Evolutionary conservation across 805 yeast genomes (phyloP), one percentile per base, ranked within the genome.

Genomic region (Lachancea sp.): DNA sequence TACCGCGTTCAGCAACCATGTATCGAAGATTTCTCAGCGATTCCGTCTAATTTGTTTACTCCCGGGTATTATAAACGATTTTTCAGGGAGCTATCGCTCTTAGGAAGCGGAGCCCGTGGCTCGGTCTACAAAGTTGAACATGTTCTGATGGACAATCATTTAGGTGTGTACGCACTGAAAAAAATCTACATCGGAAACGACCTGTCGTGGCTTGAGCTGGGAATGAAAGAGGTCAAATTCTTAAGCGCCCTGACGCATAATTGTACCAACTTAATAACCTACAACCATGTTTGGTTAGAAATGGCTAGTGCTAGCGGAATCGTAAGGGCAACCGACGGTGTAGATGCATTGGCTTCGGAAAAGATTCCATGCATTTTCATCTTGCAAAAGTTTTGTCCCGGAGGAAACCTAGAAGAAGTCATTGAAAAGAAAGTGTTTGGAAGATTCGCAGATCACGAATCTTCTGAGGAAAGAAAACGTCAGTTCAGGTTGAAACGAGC

Each of bases 221-320:
- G 85, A 4, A 67, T 89, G 41, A 74, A 79, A 47, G 96, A 89
- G 59, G 96, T 89, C 3, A 74, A 82, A 51, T 75, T 90, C 41
- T 64, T 89, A 31, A 82, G 66, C 41, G 72, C 62, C 27, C 51
- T 67, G 45, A 77, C 67, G 42, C 74, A 59, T 73, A 73, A 64
- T 32, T 68, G 69, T 51, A 69, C 75, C 37, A 84, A 88, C 60
- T 71, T 89, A 53, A 86, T 89, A 22, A 77, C 84, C 17, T 89
- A 89, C 59, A 88, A 89, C 57, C 96, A 89, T 63, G 96, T 88
- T 20, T 89, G 96, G 96, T 62, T 89, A 27, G 96, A 89, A 57
- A 70, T 82, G 56, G 62, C 71, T 54, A 67, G 82, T 45, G 72
- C 83, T 34, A 68, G 71, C 40, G 66, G 65, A 5, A 43, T 60